Evolutionary conservation across 208 protist genomes (phyloP).

Genomic region (Leishmania arabica): DNA sequence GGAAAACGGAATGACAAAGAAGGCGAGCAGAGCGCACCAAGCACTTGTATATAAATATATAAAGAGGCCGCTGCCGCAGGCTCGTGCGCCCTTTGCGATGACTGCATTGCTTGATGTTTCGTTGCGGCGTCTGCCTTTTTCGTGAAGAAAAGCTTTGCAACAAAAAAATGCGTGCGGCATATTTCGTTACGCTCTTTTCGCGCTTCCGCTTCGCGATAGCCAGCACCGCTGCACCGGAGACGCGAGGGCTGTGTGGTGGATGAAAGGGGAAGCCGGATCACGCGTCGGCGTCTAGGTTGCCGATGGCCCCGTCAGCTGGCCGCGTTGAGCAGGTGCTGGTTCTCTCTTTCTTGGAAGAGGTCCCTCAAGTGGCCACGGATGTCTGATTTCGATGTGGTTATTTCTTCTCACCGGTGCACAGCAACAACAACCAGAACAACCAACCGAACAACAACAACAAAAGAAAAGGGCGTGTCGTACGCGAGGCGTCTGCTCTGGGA

Average conservation of each 20-base stretch:
- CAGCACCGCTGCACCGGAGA: not conserved
- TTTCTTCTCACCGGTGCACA: not conserved
- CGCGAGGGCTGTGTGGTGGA: not conserved
- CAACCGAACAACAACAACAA: too few species aligned
- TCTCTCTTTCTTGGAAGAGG: not conserved
- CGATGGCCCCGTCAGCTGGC: not conserved
- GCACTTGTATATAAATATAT: not conserved
- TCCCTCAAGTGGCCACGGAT: not conserved
- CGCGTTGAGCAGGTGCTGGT: not conserved
- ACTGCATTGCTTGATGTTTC: not conserved
- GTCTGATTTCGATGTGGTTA: not conserved
- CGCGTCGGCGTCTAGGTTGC: not conserved
- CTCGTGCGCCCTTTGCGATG: not conserved
- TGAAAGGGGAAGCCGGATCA: not conserved
- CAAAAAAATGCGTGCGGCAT: not conserved
- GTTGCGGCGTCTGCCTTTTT: not conserved
- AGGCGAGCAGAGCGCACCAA: not conserved
- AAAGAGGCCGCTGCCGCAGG: not conserved
- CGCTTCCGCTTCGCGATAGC: not conserved
- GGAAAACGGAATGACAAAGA: not conserved
- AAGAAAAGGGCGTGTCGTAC: not conserved
- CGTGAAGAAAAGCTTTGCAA: not conserved
- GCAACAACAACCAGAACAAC: not conserved
- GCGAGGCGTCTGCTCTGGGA: not conserved
- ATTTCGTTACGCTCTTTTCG: not conserved